These are phyloP conservation scores for Neurospora crassa DNA, from an alignment of 2,329 filamentous ascomycete genomes.

Conservation along the genomic window DNA sequence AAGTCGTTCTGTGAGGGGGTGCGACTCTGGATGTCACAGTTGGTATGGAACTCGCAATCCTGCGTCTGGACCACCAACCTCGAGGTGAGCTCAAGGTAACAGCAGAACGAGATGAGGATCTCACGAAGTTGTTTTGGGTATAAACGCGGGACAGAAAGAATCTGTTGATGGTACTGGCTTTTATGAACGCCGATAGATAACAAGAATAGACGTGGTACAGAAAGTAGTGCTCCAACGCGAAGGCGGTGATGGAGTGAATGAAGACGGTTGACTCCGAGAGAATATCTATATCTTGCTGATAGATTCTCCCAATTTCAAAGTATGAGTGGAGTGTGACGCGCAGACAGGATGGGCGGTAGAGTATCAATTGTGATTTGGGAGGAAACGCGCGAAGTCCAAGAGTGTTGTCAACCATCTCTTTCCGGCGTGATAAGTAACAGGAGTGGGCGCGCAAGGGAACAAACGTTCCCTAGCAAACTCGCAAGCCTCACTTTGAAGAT, in stretches of 20 bases:
- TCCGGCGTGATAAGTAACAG: neutral
- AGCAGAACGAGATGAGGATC: neutral
- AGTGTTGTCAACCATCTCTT: neutral
- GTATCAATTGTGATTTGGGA: neutral
- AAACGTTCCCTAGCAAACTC: neutral
- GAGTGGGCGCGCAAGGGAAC: neutral
- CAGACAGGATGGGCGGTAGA: neutral
- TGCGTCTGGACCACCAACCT: neutral
- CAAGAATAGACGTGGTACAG: neutral
- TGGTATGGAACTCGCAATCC: neutral
- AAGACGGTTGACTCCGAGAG: neutral
- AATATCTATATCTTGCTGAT: neutral
- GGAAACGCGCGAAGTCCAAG: neutral
- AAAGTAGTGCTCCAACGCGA: neutral
- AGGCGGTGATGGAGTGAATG: neutral
- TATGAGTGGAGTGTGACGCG: neutral
- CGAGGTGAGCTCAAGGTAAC: neutral
- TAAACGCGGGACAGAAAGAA: accelerated
- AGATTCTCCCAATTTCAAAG: neutral
- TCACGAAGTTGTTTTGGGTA: neutral
- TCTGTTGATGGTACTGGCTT: neutral
- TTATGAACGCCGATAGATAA: neutral
- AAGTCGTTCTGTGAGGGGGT: neutral
- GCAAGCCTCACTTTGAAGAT: neutral
- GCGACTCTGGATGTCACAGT: neutral